Base-by-base conservation (phyloP, 495 filamentous ascomycete genomes). In the Aspergillus campestris region DNA sequence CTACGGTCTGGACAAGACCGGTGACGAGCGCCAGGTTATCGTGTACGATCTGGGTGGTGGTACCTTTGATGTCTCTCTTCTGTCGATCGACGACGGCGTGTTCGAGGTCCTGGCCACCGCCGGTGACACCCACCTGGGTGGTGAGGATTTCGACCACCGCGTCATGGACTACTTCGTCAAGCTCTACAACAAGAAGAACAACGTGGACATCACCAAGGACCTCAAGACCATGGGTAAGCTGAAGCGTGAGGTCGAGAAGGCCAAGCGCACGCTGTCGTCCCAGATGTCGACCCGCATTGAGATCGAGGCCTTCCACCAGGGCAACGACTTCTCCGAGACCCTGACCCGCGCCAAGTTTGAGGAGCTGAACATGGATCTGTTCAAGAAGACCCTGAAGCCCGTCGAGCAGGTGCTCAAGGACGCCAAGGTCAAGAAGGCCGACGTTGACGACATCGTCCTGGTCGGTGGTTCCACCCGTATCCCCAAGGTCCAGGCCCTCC, bases 201-300 rank as follows among this genome's bases (percentile, higher is more conserved):
- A 74, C 52, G 86, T 87, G 50, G 86, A 97, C 60, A 83, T 99
- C 62, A 82, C 82, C 74, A 95, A 90, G 77, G 89, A 97, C 57
- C 72, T 84, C 45, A 97, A 97, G 87, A 84, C 92, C 44, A 97
- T 99, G 92, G 91, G 92, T 73, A 97, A 97, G 73, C 82, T 99
- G 54, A 97, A 97, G 88, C 92, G 94, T 56, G 94, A 97, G 70
- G 92, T 95, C 58, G 92, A 99, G 77, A 97, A 97, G 81, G 94
- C 94, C 70, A 99, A 99, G 86, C 87, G 94, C 63, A 96, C 90
- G 53, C 83, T 99, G 40, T 97, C 94, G 63, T 94, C 89, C 60
- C 89, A 95, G 75, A 96, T 92, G 89, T 92, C 89, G 51, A 92
- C 90, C 55, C 87, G 89, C 59, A 86, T 99, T 54, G 94, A 99